These are phyloP conservation scores for Beauveria asiatica DNA, from an alignment of 2,329 filamentous ascomycete species.

Conservation along the genomic window DNA sequence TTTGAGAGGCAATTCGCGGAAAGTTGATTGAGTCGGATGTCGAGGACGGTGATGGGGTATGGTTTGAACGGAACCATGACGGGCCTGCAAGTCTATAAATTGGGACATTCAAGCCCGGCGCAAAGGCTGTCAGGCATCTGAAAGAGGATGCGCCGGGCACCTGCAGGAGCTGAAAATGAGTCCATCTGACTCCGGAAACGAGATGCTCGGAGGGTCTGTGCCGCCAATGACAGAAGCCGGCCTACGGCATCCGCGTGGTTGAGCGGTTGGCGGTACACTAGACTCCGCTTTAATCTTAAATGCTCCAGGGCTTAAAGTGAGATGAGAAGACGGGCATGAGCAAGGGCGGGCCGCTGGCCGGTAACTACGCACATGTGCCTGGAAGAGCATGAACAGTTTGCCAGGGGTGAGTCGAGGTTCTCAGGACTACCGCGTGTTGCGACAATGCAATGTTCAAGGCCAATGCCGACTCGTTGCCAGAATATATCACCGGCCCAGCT, in stretches of 20 bases:
- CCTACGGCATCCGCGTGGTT: background rate
- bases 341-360: background rate
- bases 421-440: background rate
- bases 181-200: background rate
- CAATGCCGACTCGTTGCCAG: too few relatives aligned
- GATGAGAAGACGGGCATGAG: background rate
- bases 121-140: background rate
- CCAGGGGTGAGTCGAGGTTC: too few relatives aligned
- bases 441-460: background rate
- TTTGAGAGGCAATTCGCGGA: too few relatives aligned
- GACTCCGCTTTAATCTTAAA: slow-evolving; percentile 11
- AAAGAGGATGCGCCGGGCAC: background rate
- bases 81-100: too few relatives aligned
- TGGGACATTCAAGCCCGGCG: too few relatives aligned
- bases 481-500: too few relatives aligned
- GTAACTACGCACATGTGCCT: too few relatives aligned
- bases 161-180: background rate
- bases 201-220: background rate
- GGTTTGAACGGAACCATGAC: too few relatives aligned
- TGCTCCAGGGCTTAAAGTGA: background rate
- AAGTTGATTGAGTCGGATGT: too few relatives aligned
- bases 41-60: too few relatives aligned
- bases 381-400: background rate
- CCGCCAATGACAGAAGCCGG: background rate
- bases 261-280: background rate